Evolutionary conservation across 2,329 filamentous ascomycete species (phyloP).

Genomic region (Diaporthe nobilis): DNA sequence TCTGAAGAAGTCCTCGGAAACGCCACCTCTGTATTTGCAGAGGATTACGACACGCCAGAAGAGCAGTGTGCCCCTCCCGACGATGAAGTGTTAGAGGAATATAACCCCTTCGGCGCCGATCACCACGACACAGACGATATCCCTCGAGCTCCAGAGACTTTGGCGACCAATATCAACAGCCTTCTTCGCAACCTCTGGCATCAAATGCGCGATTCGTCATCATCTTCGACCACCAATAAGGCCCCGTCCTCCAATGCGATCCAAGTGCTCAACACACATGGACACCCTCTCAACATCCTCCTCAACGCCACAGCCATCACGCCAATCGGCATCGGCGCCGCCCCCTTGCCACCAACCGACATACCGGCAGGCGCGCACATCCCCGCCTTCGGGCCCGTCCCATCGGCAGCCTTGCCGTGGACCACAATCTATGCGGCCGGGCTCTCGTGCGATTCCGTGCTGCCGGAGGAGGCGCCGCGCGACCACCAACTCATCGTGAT

Average conservation of each 20-base stretch:
- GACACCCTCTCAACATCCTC: conserved; percentile 50
- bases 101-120: neutral
- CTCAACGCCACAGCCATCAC: conserved; percentile 54
- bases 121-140: conserved; percentile 1
- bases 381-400: conserved; percentile 52
- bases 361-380: conserved; percentile 52
- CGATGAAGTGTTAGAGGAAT: conserved; percentile 27
- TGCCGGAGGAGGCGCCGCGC: conserved; percentile 65
- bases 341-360: conserved; percentile 61
- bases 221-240: conserved; percentile 40
- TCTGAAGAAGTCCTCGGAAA: conserved; percentile 39
- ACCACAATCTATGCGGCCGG: conserved; percentile 78
- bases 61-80: conserved; percentile 19
- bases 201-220: conserved; percentile 49
- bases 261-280: conserved; percentile 24
- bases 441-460: conserved; percentile 73
- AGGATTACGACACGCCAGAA: conserved; percentile 16
- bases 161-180: conserved; percentile 39
- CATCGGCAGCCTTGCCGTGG: conserved; percentile 72
- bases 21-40: neutral
- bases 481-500: conserved; percentile 85
- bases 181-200: conserved; percentile 46
- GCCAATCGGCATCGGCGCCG: conserved; percentile 61
- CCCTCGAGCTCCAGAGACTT: conserved; percentile 17
- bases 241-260: conserved; percentile 34